A percentile compares a stretch with the other conserved stretches of the same genome.
phyloP scores from a whole-genome alignment of 2,329 filamentous ascomycete species.

The Phaeoacremonium minimum region DNA sequence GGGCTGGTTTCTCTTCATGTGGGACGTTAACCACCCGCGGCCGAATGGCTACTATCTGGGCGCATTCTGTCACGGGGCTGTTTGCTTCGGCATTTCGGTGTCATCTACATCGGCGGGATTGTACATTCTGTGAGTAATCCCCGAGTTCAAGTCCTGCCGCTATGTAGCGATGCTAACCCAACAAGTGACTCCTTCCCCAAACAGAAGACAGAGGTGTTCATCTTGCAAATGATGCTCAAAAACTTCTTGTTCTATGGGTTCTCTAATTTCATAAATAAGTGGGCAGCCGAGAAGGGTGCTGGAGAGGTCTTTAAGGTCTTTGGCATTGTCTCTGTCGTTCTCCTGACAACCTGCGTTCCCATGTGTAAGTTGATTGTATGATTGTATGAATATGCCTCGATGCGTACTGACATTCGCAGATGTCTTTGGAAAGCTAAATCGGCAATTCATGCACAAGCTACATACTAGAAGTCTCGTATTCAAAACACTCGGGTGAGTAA shows the following conservation, averaged over 20 bases:
- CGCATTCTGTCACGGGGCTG: constrained; percentile 10
- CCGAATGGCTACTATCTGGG: constrained; percentile 11
- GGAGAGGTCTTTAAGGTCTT: constrained; percentile 20
- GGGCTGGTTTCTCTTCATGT: constrained; percentile 15
- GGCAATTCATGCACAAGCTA: constrained; percentile 5
- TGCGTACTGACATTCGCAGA: constrained; percentile 1
- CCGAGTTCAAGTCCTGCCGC: too few relatives aligned
- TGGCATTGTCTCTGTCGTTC: constrained; percentile 20
- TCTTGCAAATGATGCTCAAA: constrained; percentile 28
- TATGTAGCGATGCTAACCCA: neutral
- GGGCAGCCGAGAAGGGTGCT: constrained; percentile 16
- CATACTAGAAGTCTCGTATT: constrained; percentile 2
- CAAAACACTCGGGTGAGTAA: constrained; percentile 3
- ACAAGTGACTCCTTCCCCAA: constrained; percentile 21
- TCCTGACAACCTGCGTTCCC: constrained; percentile 23
- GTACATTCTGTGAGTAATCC: constrained; percentile 23
- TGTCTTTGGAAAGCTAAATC: constrained; percentile 6
- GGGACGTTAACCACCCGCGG: constrained; percentile 10
- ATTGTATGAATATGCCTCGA: neutral
- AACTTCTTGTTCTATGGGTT: constrained; percentile 27
- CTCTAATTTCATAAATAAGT: constrained; percentile 24
- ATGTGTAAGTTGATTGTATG: constrained; percentile 21
- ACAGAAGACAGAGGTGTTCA: constrained; percentile 23
- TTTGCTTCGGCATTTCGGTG: constrained; percentile 13
- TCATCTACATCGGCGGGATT: constrained; percentile 16